These are phyloP conservation scores for Globisporangium nodosum DNA, from an alignment of 352 stramenopile genomes.

Conservation along the genomic window DNA sequence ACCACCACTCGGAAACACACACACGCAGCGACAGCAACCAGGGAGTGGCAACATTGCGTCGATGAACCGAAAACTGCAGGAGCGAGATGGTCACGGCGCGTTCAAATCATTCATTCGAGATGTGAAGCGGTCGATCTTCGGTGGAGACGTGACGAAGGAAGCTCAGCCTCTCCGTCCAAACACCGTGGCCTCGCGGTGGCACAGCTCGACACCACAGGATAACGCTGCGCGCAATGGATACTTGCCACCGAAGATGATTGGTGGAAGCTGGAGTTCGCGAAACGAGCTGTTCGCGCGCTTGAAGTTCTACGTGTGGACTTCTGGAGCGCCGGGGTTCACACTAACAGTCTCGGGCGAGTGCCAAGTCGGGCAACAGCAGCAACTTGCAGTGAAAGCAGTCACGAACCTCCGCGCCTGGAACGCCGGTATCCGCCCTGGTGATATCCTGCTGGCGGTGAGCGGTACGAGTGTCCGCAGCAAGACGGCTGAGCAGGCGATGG, in stretches of 20 bases:
- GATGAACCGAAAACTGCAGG: background rate
- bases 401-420: conserved; percentile 32
- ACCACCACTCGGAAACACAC: background rate
- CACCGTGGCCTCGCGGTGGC: background rate
- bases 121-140: conserved; percentile 12
- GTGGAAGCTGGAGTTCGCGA: conserved; percentile 19
- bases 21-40: background rate
- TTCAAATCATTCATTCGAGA: conserved; percentile 13
- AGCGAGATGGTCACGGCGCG: background rate
- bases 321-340: conserved; percentile 22
- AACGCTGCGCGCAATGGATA: background rate
- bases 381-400: conserved; percentile 25
- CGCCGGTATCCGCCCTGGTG: conserved; percentile 40
- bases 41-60: background rate
- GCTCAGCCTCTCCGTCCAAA: too few relatives aligned
- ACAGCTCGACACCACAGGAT: background rate
- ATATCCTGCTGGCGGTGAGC: conserved; percentile 47
- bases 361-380: conserved; percentile 4
- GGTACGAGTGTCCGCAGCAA: conserved; percentile 27
- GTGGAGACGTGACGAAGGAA: background rate
- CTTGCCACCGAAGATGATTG: background rate
- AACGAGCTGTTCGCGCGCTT: conserved; percentile 28
- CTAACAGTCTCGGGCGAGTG: conserved; percentile 17
- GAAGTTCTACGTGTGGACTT: conserved; percentile 46
- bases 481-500: conserved; percentile 25